Conservation (phyloP, 441 rosid genomes). For the Lagerstroemia fauriei region DNA sequence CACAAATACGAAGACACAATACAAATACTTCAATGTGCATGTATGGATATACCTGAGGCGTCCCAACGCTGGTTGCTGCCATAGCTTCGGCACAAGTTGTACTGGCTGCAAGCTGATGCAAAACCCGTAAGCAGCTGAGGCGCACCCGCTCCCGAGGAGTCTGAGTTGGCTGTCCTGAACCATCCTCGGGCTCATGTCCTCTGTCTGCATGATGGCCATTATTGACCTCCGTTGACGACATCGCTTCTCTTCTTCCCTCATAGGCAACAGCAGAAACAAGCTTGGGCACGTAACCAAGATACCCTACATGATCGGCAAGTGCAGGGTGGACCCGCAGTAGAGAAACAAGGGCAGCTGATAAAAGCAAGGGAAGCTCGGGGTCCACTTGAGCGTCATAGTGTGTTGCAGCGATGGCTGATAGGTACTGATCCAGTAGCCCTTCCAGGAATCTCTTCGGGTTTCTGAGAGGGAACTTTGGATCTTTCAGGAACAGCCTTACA, state of each 20-base stretch:
- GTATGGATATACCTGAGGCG: constrained; percentile 69
- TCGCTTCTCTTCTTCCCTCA: constrained; percentile 88
- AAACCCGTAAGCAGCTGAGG: constrained; percentile 94
- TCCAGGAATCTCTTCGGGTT: constrained; percentile 96
- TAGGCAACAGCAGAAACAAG: constrained; percentile 95
- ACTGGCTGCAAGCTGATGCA: constrained; percentile 98
- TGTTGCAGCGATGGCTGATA: constrained; percentile 91
- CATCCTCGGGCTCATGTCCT: constrained; percentile 57
- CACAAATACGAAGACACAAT: not conserved
- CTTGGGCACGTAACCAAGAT: constrained; percentile 97
- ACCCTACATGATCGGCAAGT: constrained; percentile 96
- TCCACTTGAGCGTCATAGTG: constrained; percentile 81
- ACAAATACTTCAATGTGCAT: not conserved
- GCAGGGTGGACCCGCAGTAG: constrained; percentile 96
- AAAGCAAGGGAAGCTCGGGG: constrained; percentile 93
- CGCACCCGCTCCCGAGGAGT: constrained; percentile 97
- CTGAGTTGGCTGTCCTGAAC: constrained; percentile 61
- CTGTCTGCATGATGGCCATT: constrained; percentile 49
- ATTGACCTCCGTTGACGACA: constrained; percentile 71
- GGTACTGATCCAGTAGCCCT: constrained; percentile 94
- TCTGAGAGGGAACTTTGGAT: constrained; percentile 96
- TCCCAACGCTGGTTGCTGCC: constrained; percentile 98
- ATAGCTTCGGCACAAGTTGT: constrained; percentile 97
- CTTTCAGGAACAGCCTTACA: constrained; percentile 89
- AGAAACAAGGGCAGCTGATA: constrained; percentile 98